These are phyloP conservation scores for Endogone sp. DNA, from an alignment of 192 early-diverging fungal genomes.

Conservation along the genomic window DNA sequence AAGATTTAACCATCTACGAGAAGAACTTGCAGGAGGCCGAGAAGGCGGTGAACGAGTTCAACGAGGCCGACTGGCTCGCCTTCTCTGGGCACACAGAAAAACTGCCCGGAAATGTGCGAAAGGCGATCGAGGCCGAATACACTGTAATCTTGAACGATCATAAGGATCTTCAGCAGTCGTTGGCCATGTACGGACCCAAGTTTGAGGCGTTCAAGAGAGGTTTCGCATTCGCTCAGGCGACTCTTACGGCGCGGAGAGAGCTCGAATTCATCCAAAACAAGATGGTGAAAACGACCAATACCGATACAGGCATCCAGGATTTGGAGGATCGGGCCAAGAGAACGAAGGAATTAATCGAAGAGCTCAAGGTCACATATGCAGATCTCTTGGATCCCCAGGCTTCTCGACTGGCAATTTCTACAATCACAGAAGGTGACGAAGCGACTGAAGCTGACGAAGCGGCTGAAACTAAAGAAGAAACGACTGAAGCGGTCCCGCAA, in stretches of 20 bases:
- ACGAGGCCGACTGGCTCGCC: neutral
- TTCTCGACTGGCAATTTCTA: neutral
- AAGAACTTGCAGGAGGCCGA: neutral
- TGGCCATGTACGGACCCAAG: neutral
- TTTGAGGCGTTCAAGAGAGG: neutral
- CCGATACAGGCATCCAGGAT: slow-evolving; percentile 28
- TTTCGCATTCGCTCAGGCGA: neutral
- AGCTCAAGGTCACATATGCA: slow-evolving; percentile 8
- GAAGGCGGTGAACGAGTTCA: neutral
- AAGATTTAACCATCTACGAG: neutral
- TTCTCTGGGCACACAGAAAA: neutral
- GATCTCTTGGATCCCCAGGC: slow-evolving; percentile 10
- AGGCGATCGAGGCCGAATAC: neutral
- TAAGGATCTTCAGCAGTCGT: neutral
- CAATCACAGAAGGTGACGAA: neutral
- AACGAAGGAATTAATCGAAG: slow-evolving; percentile 7
- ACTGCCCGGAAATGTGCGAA: neutral
- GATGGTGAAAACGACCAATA: slow-evolving; percentile 35
- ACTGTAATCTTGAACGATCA: neutral
- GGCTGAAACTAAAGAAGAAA: neutral
- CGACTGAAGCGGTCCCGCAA: neutral
- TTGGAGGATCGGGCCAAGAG: slow-evolving; percentile 15
- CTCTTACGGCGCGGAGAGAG: slow-evolving; percentile 6
- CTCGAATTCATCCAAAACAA: slow-evolving; percentile 31
- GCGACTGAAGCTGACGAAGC: neutral